These are phyloP conservation scores for Neospermospora avenae DNA, from an alignment of 2,329 filamentous ascomycete species.

Conservation along the genomic window DNA sequence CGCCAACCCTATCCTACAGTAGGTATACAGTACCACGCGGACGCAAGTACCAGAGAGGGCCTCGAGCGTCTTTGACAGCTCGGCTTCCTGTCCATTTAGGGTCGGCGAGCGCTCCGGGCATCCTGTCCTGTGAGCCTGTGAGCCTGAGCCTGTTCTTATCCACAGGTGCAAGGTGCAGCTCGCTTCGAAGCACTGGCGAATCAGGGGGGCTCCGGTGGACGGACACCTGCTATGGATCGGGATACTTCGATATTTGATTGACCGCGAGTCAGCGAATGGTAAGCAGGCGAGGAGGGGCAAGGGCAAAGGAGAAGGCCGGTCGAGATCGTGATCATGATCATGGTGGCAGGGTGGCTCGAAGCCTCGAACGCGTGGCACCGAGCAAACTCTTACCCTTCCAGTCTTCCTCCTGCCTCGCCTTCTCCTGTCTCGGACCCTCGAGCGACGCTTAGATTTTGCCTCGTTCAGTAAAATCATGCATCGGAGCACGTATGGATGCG, in stretches of 20 bases:
- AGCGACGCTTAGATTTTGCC: not conserved
- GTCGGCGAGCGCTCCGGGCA: not conserved
- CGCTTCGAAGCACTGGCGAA: not conserved
- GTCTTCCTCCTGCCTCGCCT: no score
- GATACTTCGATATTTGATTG: not conserved
- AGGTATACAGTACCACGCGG: no score
- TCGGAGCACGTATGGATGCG: not conserved
- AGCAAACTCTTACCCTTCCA: no score
- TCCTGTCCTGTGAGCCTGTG: no score
- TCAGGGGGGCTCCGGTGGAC: not conserved
- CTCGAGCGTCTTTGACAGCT: not conserved
- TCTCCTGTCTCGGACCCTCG: no score
- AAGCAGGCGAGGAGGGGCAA: not conserved
- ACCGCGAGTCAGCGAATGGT: not conserved
- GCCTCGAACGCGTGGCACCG: no score
- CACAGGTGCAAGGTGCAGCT: not conserved
- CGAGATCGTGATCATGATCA: not conserved
- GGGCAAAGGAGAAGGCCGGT: not conserved
- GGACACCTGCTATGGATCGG: not conserved
- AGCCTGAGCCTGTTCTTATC: no score
- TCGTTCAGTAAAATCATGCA: not conserved
- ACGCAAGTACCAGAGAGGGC: conserved; percentile 1
- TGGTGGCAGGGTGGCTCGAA: not conserved
- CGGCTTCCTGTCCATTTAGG: not conserved
- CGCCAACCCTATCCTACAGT: no score